These are phyloP conservation scores for Zygosaccharomyces lentus DNA, from an alignment of 805 yeast genomes.

Conservation along the genomic window DNA sequence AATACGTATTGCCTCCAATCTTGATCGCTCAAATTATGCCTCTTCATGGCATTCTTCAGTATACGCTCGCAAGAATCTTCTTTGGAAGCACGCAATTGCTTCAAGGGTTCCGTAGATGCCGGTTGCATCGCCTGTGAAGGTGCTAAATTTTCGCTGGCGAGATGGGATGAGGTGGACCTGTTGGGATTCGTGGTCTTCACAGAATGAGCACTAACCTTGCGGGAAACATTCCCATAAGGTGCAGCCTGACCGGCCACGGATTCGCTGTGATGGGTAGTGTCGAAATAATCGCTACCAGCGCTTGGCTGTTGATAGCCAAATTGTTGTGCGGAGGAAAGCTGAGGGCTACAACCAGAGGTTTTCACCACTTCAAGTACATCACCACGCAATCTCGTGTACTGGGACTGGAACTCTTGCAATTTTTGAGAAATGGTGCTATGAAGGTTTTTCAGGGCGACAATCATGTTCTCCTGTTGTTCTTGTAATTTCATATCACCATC, in stretches of 20 bases:
- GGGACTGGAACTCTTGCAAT: slow-evolving; percentile 32
- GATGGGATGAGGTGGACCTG: slow-evolving; percentile 10
- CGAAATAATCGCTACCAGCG: slow-evolving; percentile 21
- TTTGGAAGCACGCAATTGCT: slow-evolving; percentile 76
- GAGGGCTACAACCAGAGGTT: slow-evolving; percentile 14
- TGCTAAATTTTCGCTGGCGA: slow-evolving; percentile 6
- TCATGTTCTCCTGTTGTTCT: slow-evolving; percentile 34
- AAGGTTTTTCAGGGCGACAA: slow-evolving; percentile 25
- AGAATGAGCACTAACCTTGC: slow-evolving; percentile 11
- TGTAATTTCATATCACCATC: slow-evolving; percentile 18
- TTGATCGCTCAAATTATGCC: slow-evolving; percentile 69
- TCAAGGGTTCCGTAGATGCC: slow-evolving; percentile 57
- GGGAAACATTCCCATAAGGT: slow-evolving; percentile 6
- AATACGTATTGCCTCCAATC: slow-evolving; percentile 89
- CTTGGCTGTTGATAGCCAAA: slow-evolving; percentile 8
- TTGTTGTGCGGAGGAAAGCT: slow-evolving; percentile 10
- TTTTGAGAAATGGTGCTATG: slow-evolving; percentile 26
- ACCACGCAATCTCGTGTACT: slow-evolving; percentile 28
- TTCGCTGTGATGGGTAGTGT: slow-evolving; percentile 14
- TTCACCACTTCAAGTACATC: slow-evolving; percentile 32
- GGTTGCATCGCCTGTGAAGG: slow-evolving; percentile 10
- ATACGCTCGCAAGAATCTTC: slow-evolving; percentile 90
- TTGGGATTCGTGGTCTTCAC: slow-evolving; percentile 10
- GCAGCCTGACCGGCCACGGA: slow-evolving; percentile 11
- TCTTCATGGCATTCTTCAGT: slow-evolving; percentile 79